These are phyloP conservation scores for Dioszegia crocea DNA, from an alignment of 768 basidiomycete genomes.

Conservation along the genomic window DNA sequence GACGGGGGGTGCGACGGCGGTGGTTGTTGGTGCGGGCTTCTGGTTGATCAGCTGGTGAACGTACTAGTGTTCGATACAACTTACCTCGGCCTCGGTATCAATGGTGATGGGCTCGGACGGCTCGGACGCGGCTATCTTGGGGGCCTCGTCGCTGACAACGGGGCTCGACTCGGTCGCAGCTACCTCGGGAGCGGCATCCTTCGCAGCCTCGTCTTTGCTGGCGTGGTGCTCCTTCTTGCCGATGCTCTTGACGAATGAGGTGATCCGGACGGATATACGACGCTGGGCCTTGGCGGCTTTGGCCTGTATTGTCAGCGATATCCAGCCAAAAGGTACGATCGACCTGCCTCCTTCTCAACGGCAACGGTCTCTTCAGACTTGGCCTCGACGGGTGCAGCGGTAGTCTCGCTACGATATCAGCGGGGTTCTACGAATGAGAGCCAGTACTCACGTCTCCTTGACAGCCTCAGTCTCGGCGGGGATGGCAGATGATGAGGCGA, in stretches of 20 bases:
- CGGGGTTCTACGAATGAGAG: neutral
- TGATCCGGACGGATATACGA: conserved; percentile 77
- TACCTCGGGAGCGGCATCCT: conserved; percentile 13
- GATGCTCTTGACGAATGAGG: conserved; percentile 69
- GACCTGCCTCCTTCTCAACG: conserved; percentile 56
- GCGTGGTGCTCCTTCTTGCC: conserved; percentile 34
- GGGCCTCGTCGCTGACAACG: conserved; percentile 6
- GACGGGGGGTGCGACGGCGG: conserved; percentile 37
- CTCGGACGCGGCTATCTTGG: conserved; percentile 54
- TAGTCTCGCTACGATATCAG: conserved; percentile 22
- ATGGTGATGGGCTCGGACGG: conserved; percentile 86
- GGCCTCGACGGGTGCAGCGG: conserved; percentile 51
- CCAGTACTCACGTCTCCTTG: conserved; percentile 64
- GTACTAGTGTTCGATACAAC: no score
- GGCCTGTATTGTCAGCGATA: conserved; percentile 29
- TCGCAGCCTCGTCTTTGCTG: conserved; percentile 46
- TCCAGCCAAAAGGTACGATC: neutral
- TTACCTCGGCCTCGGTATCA: conserved; percentile 72
- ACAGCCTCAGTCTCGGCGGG: conserved; percentile 41
- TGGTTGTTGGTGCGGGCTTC: conserved; percentile 14
- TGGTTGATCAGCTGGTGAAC: conserved; percentile 34
- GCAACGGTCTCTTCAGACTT: conserved; percentile 31
- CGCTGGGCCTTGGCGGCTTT: conserved; percentile 63
- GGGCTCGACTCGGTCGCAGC: conserved; percentile 47
- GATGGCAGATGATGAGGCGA: conserved; percentile 14